A percentile compares a stretch with the other conserved stretches of the same genome.
Conservation (phyloP, 2,329 filamentous ascomycete species). For the Acrocalymma vagum region DNA sequence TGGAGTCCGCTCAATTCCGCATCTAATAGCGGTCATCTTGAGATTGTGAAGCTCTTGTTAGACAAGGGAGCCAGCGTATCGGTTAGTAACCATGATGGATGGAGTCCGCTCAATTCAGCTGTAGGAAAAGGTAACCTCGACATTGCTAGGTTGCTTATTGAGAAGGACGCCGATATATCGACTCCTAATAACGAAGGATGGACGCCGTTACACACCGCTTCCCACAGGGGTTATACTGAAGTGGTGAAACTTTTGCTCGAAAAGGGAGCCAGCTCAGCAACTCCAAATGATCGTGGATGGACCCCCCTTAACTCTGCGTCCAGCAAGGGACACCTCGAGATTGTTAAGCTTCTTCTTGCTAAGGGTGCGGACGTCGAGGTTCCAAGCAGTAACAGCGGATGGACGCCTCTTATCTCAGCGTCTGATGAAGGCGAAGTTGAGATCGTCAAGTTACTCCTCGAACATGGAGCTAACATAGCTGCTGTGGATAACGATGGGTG, state of each 20-base stretch:
- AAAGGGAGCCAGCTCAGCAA: neutral
- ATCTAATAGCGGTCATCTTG: constrained; percentile 5
- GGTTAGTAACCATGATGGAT: neutral
- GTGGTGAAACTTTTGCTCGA: constrained; percentile 7
- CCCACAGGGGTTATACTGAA: neutral
- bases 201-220: constrained; percentile 5
- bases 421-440: no score
- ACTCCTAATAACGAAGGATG: neutral
- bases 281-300: neutral
- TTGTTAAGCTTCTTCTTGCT: no score
- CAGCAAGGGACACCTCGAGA: no score
- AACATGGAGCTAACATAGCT: neutral
- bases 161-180: constrained; percentile 2
- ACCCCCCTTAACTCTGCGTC: no score
- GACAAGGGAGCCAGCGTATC: neutral
- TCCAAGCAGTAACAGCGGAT: no score
- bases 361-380: no score
- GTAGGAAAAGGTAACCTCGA: constrained; percentile 1
- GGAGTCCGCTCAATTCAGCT: constrained; percentile 1
- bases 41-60: constrained; percentile 2
- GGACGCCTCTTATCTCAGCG: no score
- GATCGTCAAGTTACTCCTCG: constrained; percentile 1
- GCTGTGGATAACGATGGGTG: no score
- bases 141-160: constrained; percentile 4
- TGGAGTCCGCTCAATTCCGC: constrained; percentile 7